Conservation (phyloP, 345 rosid genomes). For the Erodium maritimum region DNA sequence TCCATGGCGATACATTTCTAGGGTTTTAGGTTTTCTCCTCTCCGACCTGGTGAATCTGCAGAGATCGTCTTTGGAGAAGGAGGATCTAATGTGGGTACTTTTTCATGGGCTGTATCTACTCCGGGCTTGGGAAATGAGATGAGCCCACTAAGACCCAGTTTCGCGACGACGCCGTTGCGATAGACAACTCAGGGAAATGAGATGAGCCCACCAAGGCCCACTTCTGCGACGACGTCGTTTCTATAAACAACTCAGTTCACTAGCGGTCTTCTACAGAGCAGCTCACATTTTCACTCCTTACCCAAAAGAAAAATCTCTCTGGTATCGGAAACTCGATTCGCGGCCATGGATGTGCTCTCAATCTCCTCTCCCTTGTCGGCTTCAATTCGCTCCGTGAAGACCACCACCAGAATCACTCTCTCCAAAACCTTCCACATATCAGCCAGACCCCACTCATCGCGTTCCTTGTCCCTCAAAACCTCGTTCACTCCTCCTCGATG, state of each 20-base stretch:
- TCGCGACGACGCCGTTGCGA: too few relatives aligned
- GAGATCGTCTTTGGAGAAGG: too few relatives aligned
- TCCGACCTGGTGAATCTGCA: background rate
- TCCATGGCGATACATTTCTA: slow-evolving; percentile 4
- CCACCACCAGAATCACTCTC: slow-evolving; percentile 8
- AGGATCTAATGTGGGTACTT: too few relatives aligned
- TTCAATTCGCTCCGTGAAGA: slow-evolving; percentile 8
- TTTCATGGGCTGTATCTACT: too few relatives aligned
- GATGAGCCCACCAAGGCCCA: too few relatives aligned
- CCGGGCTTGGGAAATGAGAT: too few relatives aligned
- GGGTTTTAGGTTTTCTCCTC: background rate
- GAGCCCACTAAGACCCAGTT: too few relatives aligned
- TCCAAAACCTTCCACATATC: background rate
- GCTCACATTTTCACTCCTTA: too few relatives aligned
- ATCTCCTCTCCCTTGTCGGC: background rate
- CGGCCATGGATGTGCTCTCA: slow-evolving; percentile 7
- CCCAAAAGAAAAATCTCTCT: background rate
- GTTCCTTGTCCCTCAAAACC: slow-evolving; percentile 19
- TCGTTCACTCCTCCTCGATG: slow-evolving; percentile 9
- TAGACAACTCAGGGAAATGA: too few relatives aligned
- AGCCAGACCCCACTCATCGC: slow-evolving; percentile 11
- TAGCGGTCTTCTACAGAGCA: too few relatives aligned
- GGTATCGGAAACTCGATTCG: background rate
- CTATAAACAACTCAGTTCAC: too few relatives aligned
- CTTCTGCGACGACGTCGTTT: too few relatives aligned